Percentiles rank a stretch among this genome's conserved stretches.
phyloP scores from a whole-genome alignment of 2,329 filamentous ascomycete genomes.

The Ceratocystis smalleyi region DNA sequence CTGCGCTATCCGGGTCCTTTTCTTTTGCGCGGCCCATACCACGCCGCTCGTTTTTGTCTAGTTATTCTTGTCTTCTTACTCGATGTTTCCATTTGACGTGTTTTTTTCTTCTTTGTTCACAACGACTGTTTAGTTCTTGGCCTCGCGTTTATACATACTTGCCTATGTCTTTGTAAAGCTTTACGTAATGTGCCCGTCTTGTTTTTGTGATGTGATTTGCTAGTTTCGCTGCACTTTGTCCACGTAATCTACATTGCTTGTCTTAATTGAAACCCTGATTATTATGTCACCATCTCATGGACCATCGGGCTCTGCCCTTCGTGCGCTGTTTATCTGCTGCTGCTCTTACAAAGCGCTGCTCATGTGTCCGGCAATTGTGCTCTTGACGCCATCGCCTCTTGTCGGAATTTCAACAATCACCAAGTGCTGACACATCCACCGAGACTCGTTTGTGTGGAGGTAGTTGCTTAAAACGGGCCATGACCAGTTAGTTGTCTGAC shows the following conservation, averaged over 20 bases:
- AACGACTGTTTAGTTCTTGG: background rate
- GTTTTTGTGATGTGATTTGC: background rate
- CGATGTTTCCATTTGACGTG: background rate
- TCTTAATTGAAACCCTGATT: no score
- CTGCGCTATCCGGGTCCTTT: background rate
- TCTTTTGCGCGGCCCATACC: background rate
- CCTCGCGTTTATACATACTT: background rate
- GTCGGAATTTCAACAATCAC: no score
- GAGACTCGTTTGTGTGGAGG: no score
- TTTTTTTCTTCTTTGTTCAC: background rate
- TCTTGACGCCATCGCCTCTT: no score
- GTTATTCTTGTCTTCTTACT: constrained; percentile 3
- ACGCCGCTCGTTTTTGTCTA: background rate
- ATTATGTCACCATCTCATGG: no score
- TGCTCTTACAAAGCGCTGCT: no score
- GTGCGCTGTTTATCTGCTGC: no score
- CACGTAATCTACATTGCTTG: background rate
- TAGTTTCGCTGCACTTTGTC: background rate
- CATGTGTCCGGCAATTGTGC: no score
- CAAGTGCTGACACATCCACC: no score
- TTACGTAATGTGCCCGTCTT: background rate
- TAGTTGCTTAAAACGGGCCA: no score
- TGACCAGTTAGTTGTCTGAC: no score
- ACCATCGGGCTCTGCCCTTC: no score
- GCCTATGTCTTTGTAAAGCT: background rate